Conservation (phyloP, 1,284 basidiomycete genomes). For the Puccinia novopanici region DNA sequence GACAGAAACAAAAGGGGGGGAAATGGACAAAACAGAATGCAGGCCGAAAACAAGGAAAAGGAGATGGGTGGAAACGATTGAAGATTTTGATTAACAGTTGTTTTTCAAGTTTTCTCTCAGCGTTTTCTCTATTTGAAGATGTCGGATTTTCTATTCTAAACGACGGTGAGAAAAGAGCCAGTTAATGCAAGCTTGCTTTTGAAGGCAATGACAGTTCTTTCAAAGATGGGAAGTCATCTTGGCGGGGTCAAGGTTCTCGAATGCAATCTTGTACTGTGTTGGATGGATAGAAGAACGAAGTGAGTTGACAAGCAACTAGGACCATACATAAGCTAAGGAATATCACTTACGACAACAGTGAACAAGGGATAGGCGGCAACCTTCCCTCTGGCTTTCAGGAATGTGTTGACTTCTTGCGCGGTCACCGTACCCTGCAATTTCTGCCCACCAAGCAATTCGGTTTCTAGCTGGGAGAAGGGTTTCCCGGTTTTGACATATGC, state of each 20-base stretch:
- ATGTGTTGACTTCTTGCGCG: conserved; percentile 63
- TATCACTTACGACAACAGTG: conserved; percentile 60
- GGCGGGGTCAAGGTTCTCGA: conserved; percentile 60
- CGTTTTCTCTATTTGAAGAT: too few species aligned
- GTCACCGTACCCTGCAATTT: conserved; percentile 63
- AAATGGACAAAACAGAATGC: background rate
- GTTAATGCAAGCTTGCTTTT: too few species aligned
- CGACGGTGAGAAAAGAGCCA: too few species aligned
- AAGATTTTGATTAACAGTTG: too few species aligned
- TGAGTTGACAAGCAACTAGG: too few species aligned
- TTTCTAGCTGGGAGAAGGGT: conserved; percentile 64
- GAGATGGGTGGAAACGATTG: background rate
- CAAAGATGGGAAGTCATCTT: conserved; percentile 57
- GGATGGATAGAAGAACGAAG: background rate
- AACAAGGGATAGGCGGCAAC: conserved; percentile 65
- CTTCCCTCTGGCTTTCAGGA: conserved; percentile 62
- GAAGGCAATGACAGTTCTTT: too few species aligned
- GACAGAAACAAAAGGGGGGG: too few species aligned
- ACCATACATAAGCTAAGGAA: too few species aligned
- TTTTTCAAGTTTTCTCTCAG: background rate
- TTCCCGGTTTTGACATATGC: conserved; percentile 64
- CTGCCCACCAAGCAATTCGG: conserved; percentile 65
- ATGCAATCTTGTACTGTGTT: conserved; percentile 59
- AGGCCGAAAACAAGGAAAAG: background rate
- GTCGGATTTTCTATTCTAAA: too few species aligned